A percentile compares a stretch with the other conserved stretches of the same genome.
Evolutionary conservation across 2,329 filamentous ascomycete genomes (phyloP).

Genomic region (Phoma herbarum): DNA sequence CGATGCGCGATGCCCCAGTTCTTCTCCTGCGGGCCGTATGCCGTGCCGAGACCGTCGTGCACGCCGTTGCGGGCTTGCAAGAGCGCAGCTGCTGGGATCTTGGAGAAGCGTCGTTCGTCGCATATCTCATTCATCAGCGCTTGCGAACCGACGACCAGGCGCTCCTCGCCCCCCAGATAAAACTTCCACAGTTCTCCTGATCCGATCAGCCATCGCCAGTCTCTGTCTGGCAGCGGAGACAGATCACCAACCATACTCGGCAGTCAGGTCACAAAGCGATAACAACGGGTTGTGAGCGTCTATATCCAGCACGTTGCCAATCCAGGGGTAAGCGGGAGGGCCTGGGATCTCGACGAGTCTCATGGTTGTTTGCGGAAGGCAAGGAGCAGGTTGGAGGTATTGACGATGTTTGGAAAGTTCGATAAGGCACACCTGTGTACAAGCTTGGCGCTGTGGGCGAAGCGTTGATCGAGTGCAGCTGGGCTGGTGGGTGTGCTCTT

Average conservation of each 20-base stretch:
- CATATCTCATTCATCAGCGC: constrained; percentile 48
- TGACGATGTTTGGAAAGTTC: too few relatives aligned
- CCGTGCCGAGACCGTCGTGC: constrained; percentile 34
- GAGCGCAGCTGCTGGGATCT: constrained; percentile 31
- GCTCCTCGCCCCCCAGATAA: constrained; percentile 31
- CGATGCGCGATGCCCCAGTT: constrained; percentile 54
- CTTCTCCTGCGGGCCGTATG: constrained; percentile 22
- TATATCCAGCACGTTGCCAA: constrained; percentile 72
- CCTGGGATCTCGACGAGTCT: constrained; percentile 61
- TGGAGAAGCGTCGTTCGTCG: constrained; percentile 43
- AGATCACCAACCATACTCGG: constrained; percentile 67
- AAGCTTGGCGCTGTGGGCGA: too few relatives aligned
- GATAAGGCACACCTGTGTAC: too few relatives aligned
- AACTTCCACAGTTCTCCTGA: constrained; percentile 39
- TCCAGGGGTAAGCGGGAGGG: constrained; percentile 68
- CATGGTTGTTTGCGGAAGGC: background rate
- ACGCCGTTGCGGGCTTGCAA: constrained; percentile 37
- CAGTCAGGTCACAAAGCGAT: constrained; percentile 66
- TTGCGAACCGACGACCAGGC: constrained; percentile 42
- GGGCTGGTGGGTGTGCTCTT: too few relatives aligned
- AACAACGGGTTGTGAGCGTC: constrained; percentile 65
- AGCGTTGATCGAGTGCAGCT: too few relatives aligned
- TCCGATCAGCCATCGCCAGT: background rate
- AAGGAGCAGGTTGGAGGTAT: too few relatives aligned
- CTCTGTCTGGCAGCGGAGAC: background rate